Conservation (phyloP, 306 rosid genomes). For the Purshia tridentata region DNA sequence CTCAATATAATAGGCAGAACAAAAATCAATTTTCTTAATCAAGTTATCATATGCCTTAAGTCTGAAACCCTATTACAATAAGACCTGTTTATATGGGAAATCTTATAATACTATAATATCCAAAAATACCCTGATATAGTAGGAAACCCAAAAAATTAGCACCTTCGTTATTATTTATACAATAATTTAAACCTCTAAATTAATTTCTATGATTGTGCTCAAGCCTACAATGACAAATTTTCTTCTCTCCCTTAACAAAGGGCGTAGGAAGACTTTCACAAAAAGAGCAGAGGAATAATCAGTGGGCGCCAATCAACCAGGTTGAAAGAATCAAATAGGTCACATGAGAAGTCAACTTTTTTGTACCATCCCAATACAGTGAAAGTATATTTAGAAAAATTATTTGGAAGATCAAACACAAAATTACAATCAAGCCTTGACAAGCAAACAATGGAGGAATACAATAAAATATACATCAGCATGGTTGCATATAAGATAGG, state of each 20-base stretch:
- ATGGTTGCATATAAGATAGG: neutral
- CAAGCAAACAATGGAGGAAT: neutral
- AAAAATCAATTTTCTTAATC: neutral
- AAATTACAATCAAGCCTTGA: neutral
- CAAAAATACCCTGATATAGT: neutral
- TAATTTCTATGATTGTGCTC: neutral
- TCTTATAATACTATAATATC: neutral
- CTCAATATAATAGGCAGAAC: neutral
- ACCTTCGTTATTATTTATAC: neutral
- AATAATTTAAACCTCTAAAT: neutral
- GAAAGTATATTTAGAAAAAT: neutral
- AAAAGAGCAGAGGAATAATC: neutral
- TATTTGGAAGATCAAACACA: neutral
- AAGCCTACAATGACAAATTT: neutral
- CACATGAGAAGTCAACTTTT: neutral
- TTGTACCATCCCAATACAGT: too few relatives aligned
- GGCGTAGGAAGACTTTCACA: neutral
- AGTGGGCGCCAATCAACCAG: neutral
- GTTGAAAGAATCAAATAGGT: neutral
- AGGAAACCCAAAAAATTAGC: neutral
- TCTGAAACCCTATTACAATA: too few relatives aligned
- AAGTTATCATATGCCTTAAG: neutral
- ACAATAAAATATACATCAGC: neutral
- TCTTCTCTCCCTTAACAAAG: neutral
- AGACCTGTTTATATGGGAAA: neutral